These are phyloP conservation scores for Salix udensis DNA, from an alignment of 345 rosid genomes.

Conservation along the genomic window DNA sequence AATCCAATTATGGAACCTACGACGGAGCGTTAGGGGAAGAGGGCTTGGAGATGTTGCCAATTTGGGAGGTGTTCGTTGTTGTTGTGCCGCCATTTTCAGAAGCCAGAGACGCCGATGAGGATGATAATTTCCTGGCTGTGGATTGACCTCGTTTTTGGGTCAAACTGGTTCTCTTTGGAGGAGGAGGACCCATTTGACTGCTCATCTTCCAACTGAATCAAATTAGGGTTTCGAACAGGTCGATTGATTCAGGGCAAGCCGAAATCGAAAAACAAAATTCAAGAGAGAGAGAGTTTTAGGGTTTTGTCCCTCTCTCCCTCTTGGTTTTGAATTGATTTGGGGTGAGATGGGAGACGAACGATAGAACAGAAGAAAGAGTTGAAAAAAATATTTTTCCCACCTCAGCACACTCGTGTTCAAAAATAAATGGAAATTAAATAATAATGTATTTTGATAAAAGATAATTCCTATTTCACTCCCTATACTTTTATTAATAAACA, in stretches of 20 bases:
- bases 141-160: conserved; percentile 47
- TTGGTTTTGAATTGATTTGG: not conserved
- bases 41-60: conserved; percentile 57
- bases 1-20: conserved; percentile 12
- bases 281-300: not conserved
- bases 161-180: conserved; percentile 49
- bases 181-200: conserved; percentile 48
- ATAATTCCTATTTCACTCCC: not conserved
- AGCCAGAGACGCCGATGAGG: conserved; percentile 1
- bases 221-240: not conserved
- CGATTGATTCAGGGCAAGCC: not conserved
- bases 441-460: not conserved
- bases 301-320: not conserved
- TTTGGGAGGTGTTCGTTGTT: conserved; percentile 3
- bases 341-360: not conserved
- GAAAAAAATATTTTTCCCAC: not conserved
- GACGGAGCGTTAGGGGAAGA: conserved; percentile 61
- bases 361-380: not conserved
- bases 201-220: conserved; percentile 40
- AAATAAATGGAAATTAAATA: too few relatives aligned
- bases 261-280: not conserved
- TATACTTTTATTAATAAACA: not conserved
- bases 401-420: not conserved
- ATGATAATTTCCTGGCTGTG: conserved; percentile 45
- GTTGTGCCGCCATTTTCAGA: conserved; percentile 45